Evolutionary conservation across 2,329 filamentous ascomycete species (phyloP).

Genomic region (Sporothrix pallida): DNA sequence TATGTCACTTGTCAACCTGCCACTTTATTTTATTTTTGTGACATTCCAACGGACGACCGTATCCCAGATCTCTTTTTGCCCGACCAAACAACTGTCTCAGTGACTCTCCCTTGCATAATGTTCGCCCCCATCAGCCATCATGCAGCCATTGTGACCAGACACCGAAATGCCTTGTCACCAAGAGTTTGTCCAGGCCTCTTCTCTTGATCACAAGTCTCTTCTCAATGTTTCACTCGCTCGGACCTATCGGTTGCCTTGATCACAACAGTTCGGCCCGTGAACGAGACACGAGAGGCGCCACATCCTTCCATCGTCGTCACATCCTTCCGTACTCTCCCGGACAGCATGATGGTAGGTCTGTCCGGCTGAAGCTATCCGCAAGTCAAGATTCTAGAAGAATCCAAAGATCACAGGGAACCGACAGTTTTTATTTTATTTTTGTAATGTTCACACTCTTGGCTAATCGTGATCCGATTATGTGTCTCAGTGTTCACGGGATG

Average conservation of each 20-base stretch:
- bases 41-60: neutral
- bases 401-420: neutral
- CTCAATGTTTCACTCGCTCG: neutral
- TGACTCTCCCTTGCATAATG: neutral
- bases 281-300: neutral
- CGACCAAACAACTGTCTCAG: neutral
- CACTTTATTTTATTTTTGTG: neutral
- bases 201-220: neutral
- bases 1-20: neutral
- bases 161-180: neutral
- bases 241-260: neutral
- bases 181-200: neutral
- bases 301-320: neutral
- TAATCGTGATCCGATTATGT: neutral
- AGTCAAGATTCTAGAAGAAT: neutral
- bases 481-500: neutral
- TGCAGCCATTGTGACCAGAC: neutral
- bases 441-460: neutral
- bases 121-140: neutral
- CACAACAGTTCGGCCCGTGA: neutral
- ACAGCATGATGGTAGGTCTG: no score
- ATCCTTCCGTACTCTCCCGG: no score
- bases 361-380: no score
- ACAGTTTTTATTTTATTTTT: no score
- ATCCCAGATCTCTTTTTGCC: neutral